Evolutionary conservation across 1,284 basidiomycete species (phyloP).

Genomic region (Heterobasidion annosum): DNA sequence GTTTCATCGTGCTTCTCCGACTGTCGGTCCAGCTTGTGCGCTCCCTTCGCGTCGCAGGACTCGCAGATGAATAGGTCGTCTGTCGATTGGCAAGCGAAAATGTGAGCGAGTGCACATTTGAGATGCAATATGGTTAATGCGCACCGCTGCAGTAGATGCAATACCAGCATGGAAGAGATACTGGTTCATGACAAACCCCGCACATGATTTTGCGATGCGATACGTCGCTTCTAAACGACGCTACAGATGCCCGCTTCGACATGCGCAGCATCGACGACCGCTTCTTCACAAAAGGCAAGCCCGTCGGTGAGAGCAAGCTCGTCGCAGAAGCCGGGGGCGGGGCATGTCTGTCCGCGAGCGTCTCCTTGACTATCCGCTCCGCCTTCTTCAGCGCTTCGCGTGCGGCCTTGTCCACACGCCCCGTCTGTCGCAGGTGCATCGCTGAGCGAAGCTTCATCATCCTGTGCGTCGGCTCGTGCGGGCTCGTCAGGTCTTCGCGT

Average conservation of each 20-base stretch:
- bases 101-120: background rate
- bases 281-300: background rate
- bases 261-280: background rate
- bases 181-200: conserved; percentile 4
- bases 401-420: background rate
- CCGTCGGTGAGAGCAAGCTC: background rate
- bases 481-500: conserved; percentile 1
- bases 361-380: background rate
- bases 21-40: background rate
- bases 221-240: background rate
- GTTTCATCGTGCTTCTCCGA: background rate
- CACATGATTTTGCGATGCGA: conserved; percentile 2
- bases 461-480: conserved; percentile 8
- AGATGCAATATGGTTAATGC: background rate
- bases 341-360: too few relatives aligned
- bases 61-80: conserved; percentile 8
- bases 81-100: background rate
- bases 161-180: conserved; percentile 13
- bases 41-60: conserved; percentile 3
- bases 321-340: background rate
- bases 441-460: conserved; percentile 3
- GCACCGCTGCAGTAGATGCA: conserved; percentile 14
- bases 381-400: conserved; percentile 4
- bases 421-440: background rate
- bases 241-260: background rate